Base-by-base conservation (phyloP, 2,329 filamentous ascomycete genomes). In the Pseudogymnoascus sp. region DNA sequence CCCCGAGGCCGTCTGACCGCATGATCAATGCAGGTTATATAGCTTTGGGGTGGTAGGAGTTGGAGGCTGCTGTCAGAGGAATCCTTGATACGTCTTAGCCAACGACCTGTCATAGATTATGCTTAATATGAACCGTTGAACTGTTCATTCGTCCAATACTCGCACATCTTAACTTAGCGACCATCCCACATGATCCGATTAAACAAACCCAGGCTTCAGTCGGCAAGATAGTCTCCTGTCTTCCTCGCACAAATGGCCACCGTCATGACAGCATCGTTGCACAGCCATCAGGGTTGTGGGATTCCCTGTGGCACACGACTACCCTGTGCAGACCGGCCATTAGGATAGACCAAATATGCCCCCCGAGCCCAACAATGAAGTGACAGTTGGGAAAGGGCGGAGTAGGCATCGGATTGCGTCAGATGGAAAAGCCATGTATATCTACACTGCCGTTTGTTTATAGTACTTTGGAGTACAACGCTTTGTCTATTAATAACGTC, bases 71-170 rank as follows among this genome's bases (percentile, higher is more conserved):
- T 29, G 50, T 47, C n/a, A 33, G 29, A 56, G n/a, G 50, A 56
- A 56, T 56, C 29, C 50, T 19, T 56, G 4, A 19, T 56, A 33
- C 50, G 29, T 56, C 50, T 19, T 21, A 56, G 50, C 50, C 50
- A 56, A 56, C 50, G 26, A 56, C 50, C n/a, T 56, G 50, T 56
- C 50, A 56, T 56, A 56, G 50, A 56, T 56, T 56, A 56, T 56
- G 29, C 50, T 56, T 56, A 56, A 56, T 56, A 56, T 35, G 50
- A 56, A 56, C 50, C 50, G 29, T 56, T 56, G 29, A 33, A 56
- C 50, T 21, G 16, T 56, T 33, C 11, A 56, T 56, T 56, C 29
- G 29, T 56, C 29, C 29, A 56, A 21, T 33, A 16, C 50, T 56
- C 29, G 50, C 29, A 56, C 29, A 16, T 56, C 50, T 33, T 56